Percentiles rank a stretch among this genome's conserved stretches.
Evolutionary conservation across 2,329 filamentous ascomycete genomes (phyloP).

Genomic region (Graphiopsis chlorocephala): DNA sequence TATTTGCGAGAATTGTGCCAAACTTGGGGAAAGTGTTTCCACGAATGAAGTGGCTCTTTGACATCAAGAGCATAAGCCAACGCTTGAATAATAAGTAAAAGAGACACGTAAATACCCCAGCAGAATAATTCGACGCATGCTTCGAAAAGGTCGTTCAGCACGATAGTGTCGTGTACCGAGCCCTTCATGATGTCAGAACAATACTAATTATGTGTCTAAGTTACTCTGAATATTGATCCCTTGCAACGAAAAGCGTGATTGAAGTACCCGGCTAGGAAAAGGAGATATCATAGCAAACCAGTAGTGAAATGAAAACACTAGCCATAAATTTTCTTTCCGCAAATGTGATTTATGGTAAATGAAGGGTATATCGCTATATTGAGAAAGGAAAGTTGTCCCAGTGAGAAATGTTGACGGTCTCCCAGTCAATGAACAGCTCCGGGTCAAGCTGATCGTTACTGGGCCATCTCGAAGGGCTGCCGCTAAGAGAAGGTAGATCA

Average conservation of each 20-base stretch:
- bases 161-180: neutral
- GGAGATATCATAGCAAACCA: neutral
- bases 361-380: neutral
- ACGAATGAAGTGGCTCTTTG: neutral
- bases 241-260: neutral
- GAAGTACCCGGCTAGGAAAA: neutral
- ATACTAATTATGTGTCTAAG: neutral
- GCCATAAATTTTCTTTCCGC: neutral
- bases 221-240: neutral
- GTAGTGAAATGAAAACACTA: neutral
- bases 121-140: neutral
- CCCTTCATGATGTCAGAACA: neutral
- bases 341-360: neutral
- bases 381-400: slow-evolving; percentile 13
- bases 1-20: neutral
- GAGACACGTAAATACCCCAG: neutral
- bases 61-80: neutral
- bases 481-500: neutral
- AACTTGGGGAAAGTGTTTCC: neutral
- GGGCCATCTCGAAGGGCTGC: neutral
- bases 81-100: neutral
- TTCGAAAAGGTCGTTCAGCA: neutral
- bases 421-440: slow-evolving; percentile 11
- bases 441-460: neutral
- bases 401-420: slow-evolving; percentile 11